A percentile compares a stretch with the other conserved stretches of the same genome.
Evolutionary conservation across 768 basidiomycete species (phyloP).

Genomic region (Chalciporus piperatus): DNA sequence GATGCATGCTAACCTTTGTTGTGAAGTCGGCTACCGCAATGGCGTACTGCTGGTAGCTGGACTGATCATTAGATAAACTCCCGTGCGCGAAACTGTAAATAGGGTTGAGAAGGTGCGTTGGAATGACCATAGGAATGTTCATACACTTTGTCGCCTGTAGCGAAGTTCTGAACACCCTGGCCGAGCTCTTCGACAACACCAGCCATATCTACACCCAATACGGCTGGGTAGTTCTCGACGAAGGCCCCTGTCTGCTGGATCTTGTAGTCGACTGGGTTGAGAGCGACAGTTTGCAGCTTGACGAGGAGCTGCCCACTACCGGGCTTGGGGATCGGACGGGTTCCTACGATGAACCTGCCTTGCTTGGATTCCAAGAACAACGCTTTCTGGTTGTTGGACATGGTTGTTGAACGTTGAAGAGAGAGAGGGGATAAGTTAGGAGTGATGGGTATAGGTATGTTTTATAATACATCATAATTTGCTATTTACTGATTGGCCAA

Average conservation of each 20-base stretch:
- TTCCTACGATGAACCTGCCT: conserved; percentile 30
- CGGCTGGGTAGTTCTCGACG: conserved; percentile 34
- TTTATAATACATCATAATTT: conserved; percentile 17
- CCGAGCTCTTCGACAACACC: conserved; percentile 41
- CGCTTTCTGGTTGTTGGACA: conserved; percentile 30
- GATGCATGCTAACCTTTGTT: conserved; percentile 32
- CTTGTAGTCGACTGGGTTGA: conserved; percentile 49
- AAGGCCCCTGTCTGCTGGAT: conserved; percentile 32
- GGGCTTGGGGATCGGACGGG: conserved; percentile 31
- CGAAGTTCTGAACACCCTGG: conserved; percentile 31
- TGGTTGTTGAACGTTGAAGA: conserved; percentile 6
- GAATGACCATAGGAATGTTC: conserved; percentile 3
- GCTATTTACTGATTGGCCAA: conserved; percentile 30
- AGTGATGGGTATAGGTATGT: not conserved
- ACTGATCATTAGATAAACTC: conserved; percentile 32
- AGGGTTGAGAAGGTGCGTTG: not conserved
- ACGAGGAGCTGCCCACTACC: conserved; percentile 41
- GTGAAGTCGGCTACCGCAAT: conserved; percentile 31
- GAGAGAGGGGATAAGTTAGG: conserved; percentile 13
- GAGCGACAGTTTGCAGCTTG: conserved; percentile 36
- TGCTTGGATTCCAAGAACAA: conserved; percentile 26
- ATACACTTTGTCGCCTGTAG: conserved; percentile 42
- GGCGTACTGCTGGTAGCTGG: conserved; percentile 42
- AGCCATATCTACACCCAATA: conserved; percentile 36
- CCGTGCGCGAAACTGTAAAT: conserved; percentile 18